A percentile compares a stretch with the other conserved stretches of the same genome.
phyloP scores from a whole-genome alignment of 1,284 basidiomycete species.

The Stygiomarasmius scandens region DNA sequence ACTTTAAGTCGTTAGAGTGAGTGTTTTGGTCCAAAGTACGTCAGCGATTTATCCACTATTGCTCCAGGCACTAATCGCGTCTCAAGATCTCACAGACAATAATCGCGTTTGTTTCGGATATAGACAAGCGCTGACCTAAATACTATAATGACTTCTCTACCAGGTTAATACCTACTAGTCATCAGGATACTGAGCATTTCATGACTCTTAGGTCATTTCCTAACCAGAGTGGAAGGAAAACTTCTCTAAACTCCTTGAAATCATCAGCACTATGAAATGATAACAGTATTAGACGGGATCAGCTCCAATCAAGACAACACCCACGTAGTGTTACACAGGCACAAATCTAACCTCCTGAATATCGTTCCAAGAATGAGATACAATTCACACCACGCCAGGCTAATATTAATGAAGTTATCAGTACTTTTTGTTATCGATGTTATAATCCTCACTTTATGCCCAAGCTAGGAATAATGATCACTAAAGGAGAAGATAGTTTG shows the following conservation, averaged over 20 bases:
- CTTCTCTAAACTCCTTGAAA: neutral
- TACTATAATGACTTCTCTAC: no score
- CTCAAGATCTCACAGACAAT: no score
- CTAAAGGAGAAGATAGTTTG: neutral
- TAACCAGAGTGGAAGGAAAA: neutral
- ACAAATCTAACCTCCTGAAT: constrained; percentile 28
- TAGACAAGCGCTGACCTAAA: no score
- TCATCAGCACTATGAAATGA: neutral
- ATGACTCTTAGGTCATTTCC: no score
- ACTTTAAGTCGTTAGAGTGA: no score
- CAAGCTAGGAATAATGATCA: neutral
- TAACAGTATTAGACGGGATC: neutral
- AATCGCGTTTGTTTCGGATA: no score
- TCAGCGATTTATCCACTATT: no score
- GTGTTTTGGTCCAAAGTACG: no score
- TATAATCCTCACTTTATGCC: constrained; percentile 1
- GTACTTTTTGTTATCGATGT: no score
- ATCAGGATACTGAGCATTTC: no score
- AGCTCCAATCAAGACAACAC: neutral
- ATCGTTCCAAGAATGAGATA: constrained; percentile 27
- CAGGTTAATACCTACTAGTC: no score
- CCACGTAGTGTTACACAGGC: constrained; percentile 13
- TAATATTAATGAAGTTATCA: constrained; percentile 1
- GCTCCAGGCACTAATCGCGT: no score
- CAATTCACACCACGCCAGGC: constrained; percentile 30